A percentile compares a stretch with the other conserved stretches of the same genome.
Conservation (phyloP, 371 early-diverging fungal genomes). For the Batkoa obscura region DNA sequence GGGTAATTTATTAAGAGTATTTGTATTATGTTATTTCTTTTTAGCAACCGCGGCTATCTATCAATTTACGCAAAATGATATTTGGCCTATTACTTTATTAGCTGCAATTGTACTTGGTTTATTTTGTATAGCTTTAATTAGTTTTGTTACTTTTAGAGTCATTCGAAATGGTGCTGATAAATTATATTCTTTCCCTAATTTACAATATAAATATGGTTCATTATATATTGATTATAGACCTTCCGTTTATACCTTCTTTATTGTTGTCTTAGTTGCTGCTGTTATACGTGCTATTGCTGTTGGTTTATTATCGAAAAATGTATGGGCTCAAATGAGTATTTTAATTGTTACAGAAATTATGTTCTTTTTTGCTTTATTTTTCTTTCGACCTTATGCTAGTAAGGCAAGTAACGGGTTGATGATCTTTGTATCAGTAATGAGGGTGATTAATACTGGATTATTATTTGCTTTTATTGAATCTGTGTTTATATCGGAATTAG, state of each 20-base stretch:
- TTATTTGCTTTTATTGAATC: not conserved
- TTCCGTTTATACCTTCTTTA: slow-evolving; percentile 16
- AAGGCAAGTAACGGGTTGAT: not conserved
- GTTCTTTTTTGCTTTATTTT: not conserved
- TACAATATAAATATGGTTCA: slow-evolving; percentile 13
- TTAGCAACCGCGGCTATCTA: slow-evolving; percentile 11
- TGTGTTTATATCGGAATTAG: not conserved
- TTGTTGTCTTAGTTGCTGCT: slow-evolving; percentile 12
- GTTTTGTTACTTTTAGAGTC: not conserved
- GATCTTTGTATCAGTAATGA: not conserved
- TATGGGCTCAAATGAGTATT: not conserved
- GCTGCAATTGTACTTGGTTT: slow-evolving; percentile 10
- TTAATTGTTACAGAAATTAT: not conserved
- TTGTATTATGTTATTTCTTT: slow-evolving; percentile 13
- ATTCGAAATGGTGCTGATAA: slow-evolving; percentile 13
- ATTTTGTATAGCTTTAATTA: slow-evolving; percentile 5
- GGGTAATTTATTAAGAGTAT: slow-evolving; percentile 11
- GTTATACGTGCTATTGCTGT: slow-evolving; percentile 12
- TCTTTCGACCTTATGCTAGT: not conserved
- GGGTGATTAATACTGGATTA: not conserved
- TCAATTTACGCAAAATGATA: slow-evolving; percentile 14
- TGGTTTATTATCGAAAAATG: slow-evolving; percentile 5
- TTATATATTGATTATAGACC: slow-evolving; percentile 15
- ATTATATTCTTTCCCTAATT: slow-evolving; percentile 12
- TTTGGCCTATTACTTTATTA: slow-evolving; percentile 12